These are phyloP conservation scores for Populus davidiana DNA, from an alignment of 345 rosid genomes.

Conservation along the genomic window DNA sequence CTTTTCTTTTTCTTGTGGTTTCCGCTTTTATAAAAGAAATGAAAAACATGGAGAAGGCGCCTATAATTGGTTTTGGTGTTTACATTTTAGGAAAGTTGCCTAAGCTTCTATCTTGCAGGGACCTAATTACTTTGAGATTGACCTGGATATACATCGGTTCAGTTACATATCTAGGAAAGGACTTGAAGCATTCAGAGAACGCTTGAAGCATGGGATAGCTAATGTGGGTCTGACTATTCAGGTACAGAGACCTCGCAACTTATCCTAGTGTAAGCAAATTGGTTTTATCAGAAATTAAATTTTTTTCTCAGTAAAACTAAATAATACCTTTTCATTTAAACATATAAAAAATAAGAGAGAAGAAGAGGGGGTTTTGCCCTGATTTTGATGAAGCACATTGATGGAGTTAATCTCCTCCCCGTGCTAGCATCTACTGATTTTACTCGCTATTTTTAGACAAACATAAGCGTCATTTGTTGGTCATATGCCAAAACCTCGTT, in stretches of 20 bases:
- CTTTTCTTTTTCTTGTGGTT: not conserved
- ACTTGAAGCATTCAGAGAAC: constrained; percentile 73
- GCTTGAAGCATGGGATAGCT: constrained; percentile 53
- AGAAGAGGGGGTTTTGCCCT: too few species aligned
- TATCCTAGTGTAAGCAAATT: not conserved
- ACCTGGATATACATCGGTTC: constrained; percentile 77
- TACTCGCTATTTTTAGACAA: too few species aligned
- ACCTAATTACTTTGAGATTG: constrained; percentile 75
- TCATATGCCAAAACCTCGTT: too few species aligned
- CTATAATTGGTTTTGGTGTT: not conserved
- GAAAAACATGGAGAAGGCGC: not conserved
- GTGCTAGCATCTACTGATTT: too few species aligned
- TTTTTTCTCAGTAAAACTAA: too few species aligned
- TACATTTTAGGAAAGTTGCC: not conserved
- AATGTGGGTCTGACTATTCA: constrained; percentile 80
- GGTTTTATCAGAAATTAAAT: not conserved
- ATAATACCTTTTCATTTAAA: too few species aligned
- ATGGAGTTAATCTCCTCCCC: too few species aligned
- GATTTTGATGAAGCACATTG: too few species aligned
- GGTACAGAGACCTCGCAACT: constrained; percentile 36
- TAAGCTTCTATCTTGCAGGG: constrained; percentile 45
- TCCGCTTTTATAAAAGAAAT: not conserved
- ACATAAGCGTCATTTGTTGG: too few species aligned
- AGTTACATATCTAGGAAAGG: constrained; percentile 88
- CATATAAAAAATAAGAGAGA: too few species aligned